phyloP scores from a whole-genome alignment of 1,284 basidiomycete species.

The Phlebopus sp. region DNA sequence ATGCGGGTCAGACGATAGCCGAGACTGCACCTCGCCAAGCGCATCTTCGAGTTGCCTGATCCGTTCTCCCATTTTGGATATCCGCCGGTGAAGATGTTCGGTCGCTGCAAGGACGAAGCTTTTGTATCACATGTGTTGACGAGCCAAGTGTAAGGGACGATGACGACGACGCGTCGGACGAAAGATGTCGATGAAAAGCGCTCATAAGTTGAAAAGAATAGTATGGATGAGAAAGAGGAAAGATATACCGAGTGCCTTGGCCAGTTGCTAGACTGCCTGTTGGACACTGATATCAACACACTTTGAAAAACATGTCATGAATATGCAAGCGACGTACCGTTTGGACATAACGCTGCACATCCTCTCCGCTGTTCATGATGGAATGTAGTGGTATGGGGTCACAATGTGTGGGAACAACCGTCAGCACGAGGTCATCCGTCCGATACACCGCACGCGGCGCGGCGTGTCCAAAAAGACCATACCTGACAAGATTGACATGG shows the following conservation, averaged over 20 bases:
- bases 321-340: slow-evolving; percentile 41
- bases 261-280: slow-evolving; percentile 60
- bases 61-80: slow-evolving; percentile 56
- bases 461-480: slow-evolving; percentile 3
- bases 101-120: slow-evolving; percentile 73
- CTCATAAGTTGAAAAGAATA: slow-evolving; percentile 5
- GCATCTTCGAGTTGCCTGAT: slow-evolving; percentile 69
- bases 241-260: slow-evolving; percentile 54
- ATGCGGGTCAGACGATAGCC: slow-evolving; percentile 54
- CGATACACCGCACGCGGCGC: slow-evolving; percentile 1
- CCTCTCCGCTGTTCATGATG: slow-evolving; percentile 47
- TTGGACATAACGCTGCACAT: slow-evolving; percentile 68
- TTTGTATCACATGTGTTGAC: too few relatives aligned
- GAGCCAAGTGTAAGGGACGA: too few relatives aligned
- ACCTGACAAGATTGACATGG: slow-evolving; percentile 70
- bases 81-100: slow-evolving; percentile 66
- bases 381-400: not conserved
- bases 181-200: not conserved
- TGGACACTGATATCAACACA: slow-evolving; percentile 1
- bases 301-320: not conserved
- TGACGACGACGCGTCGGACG: not conserved
- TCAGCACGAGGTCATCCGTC: too few relatives aligned
- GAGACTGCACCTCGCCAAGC: slow-evolving; percentile 48
- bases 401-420: slow-evolving; percentile 3
- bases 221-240: not conserved